A percentile compares a stretch with the other conserved stretches of the same genome.
Conservation (phyloP, 768 basidiomycete species). For the Postia placenta region DNA sequence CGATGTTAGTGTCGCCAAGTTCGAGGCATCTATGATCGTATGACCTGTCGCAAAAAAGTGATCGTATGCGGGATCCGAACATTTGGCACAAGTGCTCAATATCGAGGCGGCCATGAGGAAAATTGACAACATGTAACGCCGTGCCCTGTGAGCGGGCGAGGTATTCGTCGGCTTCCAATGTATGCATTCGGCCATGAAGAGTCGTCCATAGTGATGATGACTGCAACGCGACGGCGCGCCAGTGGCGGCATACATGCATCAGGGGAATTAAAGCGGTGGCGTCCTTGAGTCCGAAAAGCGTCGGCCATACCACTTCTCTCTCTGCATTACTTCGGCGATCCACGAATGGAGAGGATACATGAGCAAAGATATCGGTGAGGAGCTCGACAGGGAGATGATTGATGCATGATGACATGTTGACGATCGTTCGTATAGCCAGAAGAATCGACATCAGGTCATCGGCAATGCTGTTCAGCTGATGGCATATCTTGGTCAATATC, state of each 20-base stretch:
- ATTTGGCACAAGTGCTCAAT: background rate
- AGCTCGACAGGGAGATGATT: background rate
- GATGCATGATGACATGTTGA: background rate
- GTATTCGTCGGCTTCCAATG: background rate
- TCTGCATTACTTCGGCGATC: background rate
- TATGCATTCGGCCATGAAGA: background rate
- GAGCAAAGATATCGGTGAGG: background rate
- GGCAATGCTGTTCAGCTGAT: background rate
- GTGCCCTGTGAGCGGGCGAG: background rate
- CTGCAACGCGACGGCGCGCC: background rate
- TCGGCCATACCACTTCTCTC: background rate
- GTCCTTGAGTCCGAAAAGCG: background rate
- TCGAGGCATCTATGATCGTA: too few relatives aligned
- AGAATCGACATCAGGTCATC: background rate
- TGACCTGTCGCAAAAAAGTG: background rate
- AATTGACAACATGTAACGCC: background rate
- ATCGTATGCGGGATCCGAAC: background rate
- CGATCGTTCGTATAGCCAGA: background rate
- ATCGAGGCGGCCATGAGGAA: background rate
- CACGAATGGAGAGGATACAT: background rate
- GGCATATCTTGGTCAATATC: too few relatives aligned
- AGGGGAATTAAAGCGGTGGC: background rate
- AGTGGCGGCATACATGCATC: background rate
- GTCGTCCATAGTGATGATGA: background rate
- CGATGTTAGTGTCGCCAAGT: background rate